phyloP scores from a whole-genome alignment of 1,284 basidiomycete species.

The Singerocomus inundabilis region DNA sequence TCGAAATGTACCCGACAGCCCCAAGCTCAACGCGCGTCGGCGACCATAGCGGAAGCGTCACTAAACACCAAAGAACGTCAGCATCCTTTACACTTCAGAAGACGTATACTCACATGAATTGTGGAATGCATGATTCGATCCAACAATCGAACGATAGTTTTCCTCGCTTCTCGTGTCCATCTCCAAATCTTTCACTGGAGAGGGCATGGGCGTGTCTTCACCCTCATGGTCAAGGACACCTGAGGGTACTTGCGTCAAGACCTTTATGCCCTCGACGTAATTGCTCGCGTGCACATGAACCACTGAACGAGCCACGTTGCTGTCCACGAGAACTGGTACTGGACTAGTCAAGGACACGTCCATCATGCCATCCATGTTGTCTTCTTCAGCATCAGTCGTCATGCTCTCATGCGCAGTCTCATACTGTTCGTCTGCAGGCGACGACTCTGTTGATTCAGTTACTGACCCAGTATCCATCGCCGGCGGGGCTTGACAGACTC shows the following conservation, averaged over 20 bases:
- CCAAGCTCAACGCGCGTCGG: slow-evolving; percentile 61
- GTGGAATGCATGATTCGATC: slow-evolving; percentile 64
- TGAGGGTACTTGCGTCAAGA: slow-evolving; percentile 29
- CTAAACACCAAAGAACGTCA: slow-evolving; percentile 35
- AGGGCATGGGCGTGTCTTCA: slow-evolving; percentile 47
- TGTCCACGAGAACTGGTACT: background rate
- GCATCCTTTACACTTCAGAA: background rate
- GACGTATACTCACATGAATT: slow-evolving; percentile 51
- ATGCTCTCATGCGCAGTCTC: slow-evolving; percentile 30
- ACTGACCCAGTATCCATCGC: background rate
- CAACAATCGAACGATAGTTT: slow-evolving; percentile 51
- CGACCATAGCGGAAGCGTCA: slow-evolving; percentile 69
- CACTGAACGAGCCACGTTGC: background rate
- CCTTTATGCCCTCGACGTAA: background rate
- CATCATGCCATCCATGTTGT: slow-evolving; percentile 12
- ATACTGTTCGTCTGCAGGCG: slow-evolving; percentile 26
- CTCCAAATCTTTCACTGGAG: slow-evolving; percentile 44
- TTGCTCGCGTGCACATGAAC: background rate
- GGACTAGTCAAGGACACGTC: slow-evolving; percentile 23
- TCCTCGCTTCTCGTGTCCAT: slow-evolving; percentile 54
- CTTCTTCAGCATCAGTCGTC: slow-evolving; percentile 17
- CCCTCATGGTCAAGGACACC: slow-evolving; percentile 21
- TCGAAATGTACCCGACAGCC: slow-evolving; percentile 68
- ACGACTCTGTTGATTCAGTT: slow-evolving; percentile 15
- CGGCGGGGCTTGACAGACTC: background rate